These are phyloP conservation scores for Serpula lacrymans DNA, from an alignment of 768 basidiomycete species.

Conservation along the genomic window DNA sequence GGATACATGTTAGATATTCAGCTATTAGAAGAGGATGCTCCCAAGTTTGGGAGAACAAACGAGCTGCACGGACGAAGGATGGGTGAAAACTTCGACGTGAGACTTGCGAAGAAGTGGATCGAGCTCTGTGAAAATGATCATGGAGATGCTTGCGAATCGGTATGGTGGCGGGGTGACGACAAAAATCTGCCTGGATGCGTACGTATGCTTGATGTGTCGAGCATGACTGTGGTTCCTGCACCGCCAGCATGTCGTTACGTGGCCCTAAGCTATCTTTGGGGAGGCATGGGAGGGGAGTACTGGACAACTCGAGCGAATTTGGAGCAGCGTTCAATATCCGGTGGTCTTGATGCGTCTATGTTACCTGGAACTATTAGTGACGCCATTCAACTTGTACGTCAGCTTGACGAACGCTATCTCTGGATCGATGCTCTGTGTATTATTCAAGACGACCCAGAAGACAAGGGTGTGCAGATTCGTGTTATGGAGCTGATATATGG, in stretches of 20 bases:
- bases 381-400: constrained; percentile 15
- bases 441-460: constrained; percentile 15
- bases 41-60: constrained; percentile 2
- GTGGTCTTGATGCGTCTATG: constrained; percentile 5
- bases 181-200: constrained; percentile 2
- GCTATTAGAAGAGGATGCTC: constrained; percentile 4
- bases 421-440: constrained; percentile 25
- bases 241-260: constrained; percentile 8
- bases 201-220: constrained; percentile 3
- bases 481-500: constrained; percentile 18
- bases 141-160: constrained; percentile 1
- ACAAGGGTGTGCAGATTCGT: constrained; percentile 14
- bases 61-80: constrained; percentile 8
- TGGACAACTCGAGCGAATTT: constrained; percentile 5
- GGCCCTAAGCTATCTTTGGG: constrained; percentile 7
- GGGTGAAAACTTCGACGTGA: constrained; percentile 1
- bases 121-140: no score
- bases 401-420: constrained; percentile 20
- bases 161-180: not conserved
- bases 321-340: not conserved
- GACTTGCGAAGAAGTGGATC: constrained; percentile 6
- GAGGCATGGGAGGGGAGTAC: constrained; percentile 2
- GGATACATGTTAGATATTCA: constrained; percentile 1
- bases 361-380: constrained; percentile 21
- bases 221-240: constrained; percentile 5